Base-by-base conservation (phyloP, 768 basidiomycete genomes). In the Pisolithus tinctorius region DNA sequence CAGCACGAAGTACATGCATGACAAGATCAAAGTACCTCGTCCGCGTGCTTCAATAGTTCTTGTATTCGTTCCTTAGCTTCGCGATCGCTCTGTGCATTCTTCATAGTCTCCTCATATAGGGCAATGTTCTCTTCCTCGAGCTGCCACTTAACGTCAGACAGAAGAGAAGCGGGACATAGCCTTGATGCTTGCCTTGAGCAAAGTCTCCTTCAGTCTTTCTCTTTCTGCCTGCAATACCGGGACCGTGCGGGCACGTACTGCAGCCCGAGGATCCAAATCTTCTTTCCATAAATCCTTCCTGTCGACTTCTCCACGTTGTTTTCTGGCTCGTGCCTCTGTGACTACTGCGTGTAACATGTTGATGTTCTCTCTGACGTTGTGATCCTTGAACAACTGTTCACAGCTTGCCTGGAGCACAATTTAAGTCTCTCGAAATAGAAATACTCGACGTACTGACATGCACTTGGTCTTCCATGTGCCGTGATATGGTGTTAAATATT, bases 331-430 rank as follows among this genome's bases (percentile, higher is more conserved):
- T 7, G 86, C 88, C 30, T 87, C 86, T 10, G 73, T 79, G 1
- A 90, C 80, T 13, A 87, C 77, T 10, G 74, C 73, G 54, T 90
- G 86, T 11, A 91, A 72, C 4, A 73, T 74, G 62, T 91, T 87
- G 30, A 90, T 77, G 56, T 80, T 84, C 42, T 83, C 81, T 56
- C 80, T 79, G 1, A 86, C 81, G 47, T 79, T 73, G 59, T 85
- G 83, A 49, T 84, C 77, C 27, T 73, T 78, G 63, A 88, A 83
- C n/a, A 90, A 55, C 36, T 81, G 77, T 47, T 88, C 83, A 38
- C 84, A 74, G 54, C 83, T 79, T 36, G 78, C 76, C 86, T 88
- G 48, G n/a, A n/a, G 29, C 30, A n/a, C 38, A 46, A 27, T 17
- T 49, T 31, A 50, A 50, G 44, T 7, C 16, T 40, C 8, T 40